phyloP scores from a whole-genome alignment of 805 yeast species.

The Gaillardinia entomophila region DNA sequence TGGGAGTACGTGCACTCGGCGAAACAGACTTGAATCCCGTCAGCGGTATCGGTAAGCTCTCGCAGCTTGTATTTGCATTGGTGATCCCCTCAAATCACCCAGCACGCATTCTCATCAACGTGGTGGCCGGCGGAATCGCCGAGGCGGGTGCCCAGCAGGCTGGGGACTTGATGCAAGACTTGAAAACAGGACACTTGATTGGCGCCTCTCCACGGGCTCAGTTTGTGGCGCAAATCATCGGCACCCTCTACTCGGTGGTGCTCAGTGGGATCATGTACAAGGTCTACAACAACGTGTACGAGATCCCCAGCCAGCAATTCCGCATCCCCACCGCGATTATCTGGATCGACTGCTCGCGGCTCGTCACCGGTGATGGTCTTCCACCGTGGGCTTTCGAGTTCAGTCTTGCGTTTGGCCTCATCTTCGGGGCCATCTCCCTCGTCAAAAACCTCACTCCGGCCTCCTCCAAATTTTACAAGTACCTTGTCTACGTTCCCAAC shows the following conservation, averaged over 20 bases:
- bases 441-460: conserved; percentile 52
- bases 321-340: conserved; percentile 93
- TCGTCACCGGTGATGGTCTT: conserved; percentile 85
- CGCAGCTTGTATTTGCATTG: conserved; percentile 83
- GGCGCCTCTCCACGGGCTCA: conserved; percentile 94
- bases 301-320: conserved; percentile 75
- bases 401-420: conserved; percentile 54
- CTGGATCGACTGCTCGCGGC: conserved; percentile 93
- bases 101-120: conserved; percentile 75
- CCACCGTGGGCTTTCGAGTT: conserved; percentile 71
- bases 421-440: conserved; percentile 67
- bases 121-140: conserved; percentile 94
- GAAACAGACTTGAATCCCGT: conserved; percentile 97
- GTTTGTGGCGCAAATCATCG: conserved; percentile 83
- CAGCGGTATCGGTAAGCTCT: conserved; percentile 90
- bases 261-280: conserved; percentile 78
- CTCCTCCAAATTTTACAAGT: conserved; percentile 29
- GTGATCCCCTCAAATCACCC: conserved; percentile 71
- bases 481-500: conserved; percentile 65
- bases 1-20: conserved; percentile 92
- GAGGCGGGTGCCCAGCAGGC: conserved; percentile 99
- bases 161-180: conserved; percentile 95
- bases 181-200: conserved; percentile 86
- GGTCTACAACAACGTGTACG: conserved; percentile 75
- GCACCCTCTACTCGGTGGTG: conserved; percentile 78